A percentile compares a stretch with the other conserved stretches of the same genome.
These are phyloP conservation scores for Melampsora americana DNA, from an alignment of 1,284 basidiomycete species.

Conservation along the genomic window DNA sequence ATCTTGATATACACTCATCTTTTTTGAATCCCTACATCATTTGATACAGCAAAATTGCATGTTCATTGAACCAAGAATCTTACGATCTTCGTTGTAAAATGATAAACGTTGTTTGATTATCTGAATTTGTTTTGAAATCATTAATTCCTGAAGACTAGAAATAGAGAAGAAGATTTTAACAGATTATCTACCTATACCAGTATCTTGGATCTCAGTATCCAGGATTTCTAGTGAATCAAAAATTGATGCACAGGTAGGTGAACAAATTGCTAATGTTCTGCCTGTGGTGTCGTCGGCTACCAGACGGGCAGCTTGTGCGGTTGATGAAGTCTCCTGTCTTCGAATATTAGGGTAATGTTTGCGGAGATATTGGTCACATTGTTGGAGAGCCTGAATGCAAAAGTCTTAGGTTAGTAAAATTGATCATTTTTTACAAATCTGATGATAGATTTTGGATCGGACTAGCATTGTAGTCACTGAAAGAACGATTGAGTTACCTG, in stretches of 20 bases:
- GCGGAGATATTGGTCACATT: slow-evolving; percentile 25
- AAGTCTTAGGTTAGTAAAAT: neutral
- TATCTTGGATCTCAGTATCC: slow-evolving; percentile 28
- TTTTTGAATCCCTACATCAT: neutral
- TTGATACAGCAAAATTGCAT: neutral
- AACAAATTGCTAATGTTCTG: slow-evolving; percentile 23
- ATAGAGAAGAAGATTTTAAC: neutral
- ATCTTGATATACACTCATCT: too few species aligned
- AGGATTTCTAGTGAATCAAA: slow-evolving; percentile 18
- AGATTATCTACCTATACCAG: slow-evolving; percentile 14
- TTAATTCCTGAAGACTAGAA: neutral
- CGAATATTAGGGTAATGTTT: slow-evolving; percentile 21
- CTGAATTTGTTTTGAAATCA: neutral
- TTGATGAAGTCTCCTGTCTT: slow-evolving; percentile 16
- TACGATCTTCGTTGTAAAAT: neutral
- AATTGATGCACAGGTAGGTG: slow-evolving; percentile 6
- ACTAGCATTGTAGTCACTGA: neutral
- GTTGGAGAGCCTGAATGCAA: slow-evolving; percentile 18
- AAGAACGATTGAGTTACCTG: neutral
- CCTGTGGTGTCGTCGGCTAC: slow-evolving; percentile 5
- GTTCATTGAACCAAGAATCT: neutral
- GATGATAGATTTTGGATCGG: neutral
- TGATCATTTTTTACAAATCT: too few species aligned
- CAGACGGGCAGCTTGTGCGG: slow-evolving; percentile 16
- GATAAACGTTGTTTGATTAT: neutral